Conservation (phyloP, 2,329 filamentous ascomycete species). For the Phyllosticta paracitricarpa region DNA sequence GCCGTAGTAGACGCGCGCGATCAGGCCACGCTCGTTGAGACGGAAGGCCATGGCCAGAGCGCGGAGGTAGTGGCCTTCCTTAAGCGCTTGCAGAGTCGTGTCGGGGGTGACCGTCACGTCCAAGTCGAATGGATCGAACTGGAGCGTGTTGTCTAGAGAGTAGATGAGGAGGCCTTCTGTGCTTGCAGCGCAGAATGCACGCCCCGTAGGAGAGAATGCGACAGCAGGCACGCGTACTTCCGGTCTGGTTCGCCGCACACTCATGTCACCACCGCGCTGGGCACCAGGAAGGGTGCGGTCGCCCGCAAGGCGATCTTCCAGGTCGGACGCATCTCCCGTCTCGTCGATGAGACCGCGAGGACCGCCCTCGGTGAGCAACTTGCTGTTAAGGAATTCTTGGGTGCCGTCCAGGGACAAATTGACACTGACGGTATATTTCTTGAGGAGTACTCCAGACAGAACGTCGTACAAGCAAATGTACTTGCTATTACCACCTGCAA, state of each 20-base stretch:
- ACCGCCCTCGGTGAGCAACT: conserved; percentile 80
- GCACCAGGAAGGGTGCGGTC: conserved; percentile 75
- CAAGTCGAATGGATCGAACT: conserved; percentile 94
- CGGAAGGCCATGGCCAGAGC: conserved; percentile 96
- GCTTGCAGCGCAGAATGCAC: conserved; percentile 86
- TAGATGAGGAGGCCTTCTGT: conserved; percentile 93
- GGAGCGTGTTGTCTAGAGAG: conserved; percentile 70
- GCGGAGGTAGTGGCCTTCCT: conserved; percentile 75
- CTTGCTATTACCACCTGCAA: conserved; percentile 94
- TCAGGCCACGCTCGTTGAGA: conserved; percentile 73
- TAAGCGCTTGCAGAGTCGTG: conserved; percentile 55
- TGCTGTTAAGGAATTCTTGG: conserved; percentile 93
- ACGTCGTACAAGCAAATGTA: conserved; percentile 98
- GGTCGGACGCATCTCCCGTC: conserved; percentile 77
- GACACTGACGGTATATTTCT: conserved; percentile 90
- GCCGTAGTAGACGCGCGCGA: conserved; percentile 76
- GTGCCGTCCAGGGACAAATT: conserved; percentile 95
- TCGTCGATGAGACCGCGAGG: conserved; percentile 77
- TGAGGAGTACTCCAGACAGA: conserved; percentile 77
- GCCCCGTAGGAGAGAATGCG: conserved; percentile 79
- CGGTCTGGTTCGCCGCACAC: conserved; percentile 62
- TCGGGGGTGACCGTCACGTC: conserved; percentile 89
- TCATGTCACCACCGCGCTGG: conserved; percentile 79
- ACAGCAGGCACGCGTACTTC: conserved; percentile 79
- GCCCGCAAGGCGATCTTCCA: conserved; percentile 59